These are phyloP conservation scores for Rhodotorula sp. DNA, from an alignment of 1,284 basidiomycete species.

Conservation along the genomic window DNA sequence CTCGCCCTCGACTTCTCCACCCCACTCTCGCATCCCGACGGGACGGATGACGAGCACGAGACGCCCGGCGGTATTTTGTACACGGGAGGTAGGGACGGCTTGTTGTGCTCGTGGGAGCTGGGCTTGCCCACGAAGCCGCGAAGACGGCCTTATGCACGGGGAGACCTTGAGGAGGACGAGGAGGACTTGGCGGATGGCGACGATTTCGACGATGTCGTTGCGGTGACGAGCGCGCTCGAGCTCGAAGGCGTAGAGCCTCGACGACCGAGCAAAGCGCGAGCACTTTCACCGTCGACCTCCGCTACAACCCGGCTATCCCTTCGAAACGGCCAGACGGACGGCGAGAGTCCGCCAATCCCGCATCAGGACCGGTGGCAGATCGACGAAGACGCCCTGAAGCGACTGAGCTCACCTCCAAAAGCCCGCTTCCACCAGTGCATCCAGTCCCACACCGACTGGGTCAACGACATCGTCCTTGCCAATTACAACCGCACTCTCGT, in stretches of 20 bases:
- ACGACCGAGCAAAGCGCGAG: neutral
- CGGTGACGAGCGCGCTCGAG: slow-evolving; percentile 4
- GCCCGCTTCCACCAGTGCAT: slow-evolving; percentile 70
- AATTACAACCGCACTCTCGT: slow-evolving; percentile 90
- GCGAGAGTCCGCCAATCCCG: slow-evolving; percentile 50
- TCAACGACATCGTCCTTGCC: slow-evolving; percentile 90
- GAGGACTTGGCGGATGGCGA: slow-evolving; percentile 53
- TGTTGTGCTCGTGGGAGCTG: slow-evolving; percentile 89
- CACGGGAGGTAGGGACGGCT: slow-evolving; percentile 86
- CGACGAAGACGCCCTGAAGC: slow-evolving; percentile 52
- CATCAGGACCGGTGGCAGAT: slow-evolving; percentile 77
- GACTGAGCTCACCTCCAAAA: slow-evolving; percentile 14
- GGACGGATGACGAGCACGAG: slow-evolving; percentile 41
- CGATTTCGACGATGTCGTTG: slow-evolving; percentile 6
- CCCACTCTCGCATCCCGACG: slow-evolving; percentile 56
- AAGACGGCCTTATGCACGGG: slow-evolving; percentile 48
- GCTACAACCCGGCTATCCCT: slow-evolving; percentile 2
- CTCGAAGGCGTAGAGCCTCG: slow-evolving; percentile 27
- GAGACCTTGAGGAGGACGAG: slow-evolving; percentile 7
- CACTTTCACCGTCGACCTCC: slow-evolving; percentile 4
- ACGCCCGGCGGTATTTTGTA: slow-evolving; percentile 88
- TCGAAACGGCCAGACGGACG: neutral
- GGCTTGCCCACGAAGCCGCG: slow-evolving; percentile 59
- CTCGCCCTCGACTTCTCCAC: slow-evolving; percentile 84
- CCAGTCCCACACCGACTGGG: slow-evolving; percentile 76